Base-by-base conservation (phyloP, 2,329 filamentous ascomycete genomes). In the Aspergillus vadensis region DNA sequence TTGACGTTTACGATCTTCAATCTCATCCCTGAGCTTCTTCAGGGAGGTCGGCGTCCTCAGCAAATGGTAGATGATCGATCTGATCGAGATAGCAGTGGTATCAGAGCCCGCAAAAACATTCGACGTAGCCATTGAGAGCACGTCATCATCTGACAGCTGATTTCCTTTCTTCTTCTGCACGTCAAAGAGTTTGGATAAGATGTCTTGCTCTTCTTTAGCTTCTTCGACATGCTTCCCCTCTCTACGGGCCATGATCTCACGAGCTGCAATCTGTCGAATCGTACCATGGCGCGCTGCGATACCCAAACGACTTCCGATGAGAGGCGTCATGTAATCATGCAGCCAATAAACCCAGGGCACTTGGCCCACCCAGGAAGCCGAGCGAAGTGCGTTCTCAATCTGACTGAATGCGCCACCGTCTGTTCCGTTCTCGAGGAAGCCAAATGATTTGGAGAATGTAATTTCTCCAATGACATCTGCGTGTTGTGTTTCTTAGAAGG, bases 101-200 rank as follows among this genome's bases (percentile, higher is more conserved):
- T 77, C 77, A 0, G 69, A 65, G 1, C 74, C 75, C 1, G 74
- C 74, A 3, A 72, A 72, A 1, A 77, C 63, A 21, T 69, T 75
- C 15, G 64, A 69, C 5, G 69, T 63, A 1, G 70, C 72, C 14
- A 66, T 68, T n/a, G 67, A 67, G 15, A 70, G 59, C 25, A 77
- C 63, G 14, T 75, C 73, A 3, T 67, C 66, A 53, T 72, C 69
- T 0, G 64, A 59, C 60, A 76, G 66, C 2, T 66, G 69, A 10
- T 59, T 58, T 7, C 55, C 60, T 25, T 59, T 36, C 9, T 39
- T 43, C 14, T 32, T 39, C 4, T 51, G 54, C 10, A 57, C 43
- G 10, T 63, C 23, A 6, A 61, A 30, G 14, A 50, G 25, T 15
- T 50, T 50, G 14, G 15, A 15, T 10, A 50, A 27, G 3, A 50